Conservation (phyloP, 2,329 filamentous ascomycete species). For the Nemania abortiva region DNA sequence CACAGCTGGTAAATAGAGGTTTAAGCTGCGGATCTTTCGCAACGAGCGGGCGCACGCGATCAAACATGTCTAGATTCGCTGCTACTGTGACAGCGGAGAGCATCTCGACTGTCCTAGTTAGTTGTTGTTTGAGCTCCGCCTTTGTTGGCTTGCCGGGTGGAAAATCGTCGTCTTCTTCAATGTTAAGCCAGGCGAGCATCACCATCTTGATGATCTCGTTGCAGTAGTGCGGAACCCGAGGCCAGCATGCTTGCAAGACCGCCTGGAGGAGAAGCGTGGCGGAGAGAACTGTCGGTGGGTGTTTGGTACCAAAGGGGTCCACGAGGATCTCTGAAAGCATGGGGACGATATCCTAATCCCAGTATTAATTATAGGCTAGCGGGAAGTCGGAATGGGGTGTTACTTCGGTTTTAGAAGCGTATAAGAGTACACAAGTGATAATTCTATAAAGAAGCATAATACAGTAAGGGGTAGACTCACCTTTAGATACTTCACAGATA, state of each 20-base stretch:
- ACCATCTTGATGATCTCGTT: constrained; percentile 73
- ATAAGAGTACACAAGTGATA: neutral
- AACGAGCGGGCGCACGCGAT: constrained; percentile 52
- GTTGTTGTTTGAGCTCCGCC: constrained; percentile 49
- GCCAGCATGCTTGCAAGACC: constrained; percentile 75
- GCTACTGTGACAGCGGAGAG: constrained; percentile 53
- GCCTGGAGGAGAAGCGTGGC: constrained; percentile 66
- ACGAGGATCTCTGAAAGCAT: constrained; percentile 73
- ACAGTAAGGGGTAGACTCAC: constrained; percentile 53
- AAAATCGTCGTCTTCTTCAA: constrained; percentile 55
- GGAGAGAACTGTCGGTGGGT: constrained; percentile 65
- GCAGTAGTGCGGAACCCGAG: constrained; percentile 72
- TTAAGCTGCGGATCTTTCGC: constrained; percentile 53
- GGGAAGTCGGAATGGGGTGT: neutral
- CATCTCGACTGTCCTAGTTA: constrained; percentile 53
- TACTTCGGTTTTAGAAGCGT: neutral
- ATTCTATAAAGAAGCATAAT: constrained; percentile 9
- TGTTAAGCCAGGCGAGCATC: constrained; percentile 71
- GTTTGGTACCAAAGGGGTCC: constrained; percentile 73
- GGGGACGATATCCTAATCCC: constrained; percentile 71
- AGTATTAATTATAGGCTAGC: constrained; percentile 16
- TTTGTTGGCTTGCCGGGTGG: constrained; percentile 26
- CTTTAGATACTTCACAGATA: constrained; percentile 75
- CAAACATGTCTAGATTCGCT: constrained; percentile 46
- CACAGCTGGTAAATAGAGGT: constrained; percentile 48